Evolutionary conservation across 495 filamentous ascomycete species (phyloP).

Genomic region (Aspergillus conjunctus): DNA sequence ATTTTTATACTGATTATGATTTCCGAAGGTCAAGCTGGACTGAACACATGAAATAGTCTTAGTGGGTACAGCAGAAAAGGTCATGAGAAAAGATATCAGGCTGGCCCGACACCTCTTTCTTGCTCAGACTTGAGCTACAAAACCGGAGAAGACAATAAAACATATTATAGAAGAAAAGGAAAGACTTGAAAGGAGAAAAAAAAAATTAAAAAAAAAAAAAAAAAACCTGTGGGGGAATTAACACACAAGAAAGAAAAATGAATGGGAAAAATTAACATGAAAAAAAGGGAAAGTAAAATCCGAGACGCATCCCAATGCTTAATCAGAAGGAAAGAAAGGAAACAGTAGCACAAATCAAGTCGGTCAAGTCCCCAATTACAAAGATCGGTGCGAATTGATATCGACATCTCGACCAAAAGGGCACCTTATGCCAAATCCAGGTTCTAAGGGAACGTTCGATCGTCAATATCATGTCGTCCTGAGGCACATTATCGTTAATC

Average conservation of each 20-base stretch:
- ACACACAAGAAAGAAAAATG: too few species aligned
- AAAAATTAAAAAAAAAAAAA: slow-evolving; percentile 12
- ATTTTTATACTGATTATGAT: not conserved
- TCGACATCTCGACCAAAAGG: slow-evolving; percentile 18
- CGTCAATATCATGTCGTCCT: slow-evolving; percentile 46
- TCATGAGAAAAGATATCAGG: not conserved
- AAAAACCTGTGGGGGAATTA: slow-evolving; percentile 28
- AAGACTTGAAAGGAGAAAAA: slow-evolving; percentile 9
- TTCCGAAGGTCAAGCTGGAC: not conserved
- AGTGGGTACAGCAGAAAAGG: not conserved
- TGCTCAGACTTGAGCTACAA: not conserved
- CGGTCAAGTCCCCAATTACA: slow-evolving; percentile 22
- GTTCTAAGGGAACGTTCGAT: slow-evolving; percentile 30
- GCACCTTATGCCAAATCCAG: slow-evolving; percentile 18
- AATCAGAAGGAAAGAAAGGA: slow-evolving; percentile 26
- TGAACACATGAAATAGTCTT: not conserved
- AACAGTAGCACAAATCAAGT: slow-evolving; percentile 24
- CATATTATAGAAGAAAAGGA: not conserved
- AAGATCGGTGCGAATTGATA: slow-evolving; percentile 8
- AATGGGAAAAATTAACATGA: slow-evolving; percentile 21
- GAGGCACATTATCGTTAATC: slow-evolving; percentile 44
- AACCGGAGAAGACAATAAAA: too few species aligned
- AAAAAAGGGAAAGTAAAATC: slow-evolving; percentile 29
- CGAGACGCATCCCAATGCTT: slow-evolving; percentile 36
- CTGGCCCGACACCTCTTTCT: not conserved